Base-by-base conservation (phyloP, 2,329 filamentous ascomycete genomes). In the Aspergillus quadrilineatus region DNA sequence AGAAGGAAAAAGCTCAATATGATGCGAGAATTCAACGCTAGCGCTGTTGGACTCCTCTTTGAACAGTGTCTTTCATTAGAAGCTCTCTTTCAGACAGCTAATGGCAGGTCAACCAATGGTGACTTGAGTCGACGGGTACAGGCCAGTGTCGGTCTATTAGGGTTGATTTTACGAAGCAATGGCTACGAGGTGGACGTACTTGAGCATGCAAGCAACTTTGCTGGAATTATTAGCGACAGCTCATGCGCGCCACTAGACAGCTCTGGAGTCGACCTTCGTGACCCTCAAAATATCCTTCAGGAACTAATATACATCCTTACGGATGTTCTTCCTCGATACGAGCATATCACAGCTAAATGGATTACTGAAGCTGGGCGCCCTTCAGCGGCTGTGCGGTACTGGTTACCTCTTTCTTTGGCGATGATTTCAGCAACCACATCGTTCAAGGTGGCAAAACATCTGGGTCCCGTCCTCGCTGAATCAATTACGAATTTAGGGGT, bases 401-500 rank as follows among this genome's bases (percentile, higher is more conserved):
- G 94, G 94, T 79, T 97, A 4, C 91, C 92, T 1, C 83, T 85
- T 0, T 82, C 85, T 1, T 73, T 85, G 7, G 81, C 90, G 1
- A 70, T 97, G 2, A 77, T 96, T 9, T 97, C 92, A 0, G 93
- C 90, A 0, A 92, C 89, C 14, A 96, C 92, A 0, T 80, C 96
- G n/a, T 78, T 97, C 14, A 87, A 87, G 22, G 84, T 97, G 37
- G 74, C 95, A 30, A 80, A 89, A 58, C 90, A 88, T 68, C 83
- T 87, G 50, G 85, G 85, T 65, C 88, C 88, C 17, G 89, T 93
- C 63, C 88, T 99, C 17, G 63, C 90, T 28, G 81, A 85, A 46
- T 97, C 92, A 92, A 79, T 96, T 44, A 80, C 82, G 36, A 89
- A 94, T 61, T 76, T 96, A 28, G 93, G 91, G 6, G 78, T 79